Base-by-base conservation (phyloP, 1,139 yeast species). In the Protomyces gravidus region DNA sequence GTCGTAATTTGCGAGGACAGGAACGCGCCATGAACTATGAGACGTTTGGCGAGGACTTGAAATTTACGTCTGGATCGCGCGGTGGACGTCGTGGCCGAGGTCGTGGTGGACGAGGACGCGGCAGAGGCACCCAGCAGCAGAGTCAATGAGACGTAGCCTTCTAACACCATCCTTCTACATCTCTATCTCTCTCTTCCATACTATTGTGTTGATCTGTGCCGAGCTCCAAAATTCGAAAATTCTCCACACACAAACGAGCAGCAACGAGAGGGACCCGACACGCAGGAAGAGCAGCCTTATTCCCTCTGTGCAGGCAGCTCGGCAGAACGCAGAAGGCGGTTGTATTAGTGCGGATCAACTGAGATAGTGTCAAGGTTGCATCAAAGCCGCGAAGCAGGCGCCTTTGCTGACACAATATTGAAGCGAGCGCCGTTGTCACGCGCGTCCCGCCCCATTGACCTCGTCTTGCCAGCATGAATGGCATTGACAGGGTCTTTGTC, bases 401-500 rank as follows among this genome's bases (percentile, higher is more conserved):
- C n/a, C n/a, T n/a, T 30, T 30, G 36, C 36, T 30, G 36, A 30
- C 36, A 30, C 36, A 30, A 30, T 30, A n/a, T n/a, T n/a, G n/a
- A n/a, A n/a, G n/a, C 32, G 13, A 28, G 32, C 32, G 7, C 13
- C 7, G 32, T 28, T 13, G 13, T 28, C 32, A 28, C 7, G 32
- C 32, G 32, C 32, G 13, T 28, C 32, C 32, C 32, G 32, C 32
- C 13, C 32, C 32, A 28, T 28, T 2, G 32, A 9, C 32, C 13
- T 9, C 13, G 13, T 2, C 13, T 28, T 28, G 32, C 23, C 19
- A 36, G 3, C 42, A 53, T 53, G 58, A 53, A 53, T 45, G 58
- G 58, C 47, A 68, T 55, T n/a, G 94, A 86, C 72, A 82, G 89
- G 56, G 90, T 86, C 5, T 86, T 86, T 71, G 85, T 82, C 36